Evolutionary conservation across 768 basidiomycete genomes (phyloP).

Genomic region (Trametes cubensis): DNA sequence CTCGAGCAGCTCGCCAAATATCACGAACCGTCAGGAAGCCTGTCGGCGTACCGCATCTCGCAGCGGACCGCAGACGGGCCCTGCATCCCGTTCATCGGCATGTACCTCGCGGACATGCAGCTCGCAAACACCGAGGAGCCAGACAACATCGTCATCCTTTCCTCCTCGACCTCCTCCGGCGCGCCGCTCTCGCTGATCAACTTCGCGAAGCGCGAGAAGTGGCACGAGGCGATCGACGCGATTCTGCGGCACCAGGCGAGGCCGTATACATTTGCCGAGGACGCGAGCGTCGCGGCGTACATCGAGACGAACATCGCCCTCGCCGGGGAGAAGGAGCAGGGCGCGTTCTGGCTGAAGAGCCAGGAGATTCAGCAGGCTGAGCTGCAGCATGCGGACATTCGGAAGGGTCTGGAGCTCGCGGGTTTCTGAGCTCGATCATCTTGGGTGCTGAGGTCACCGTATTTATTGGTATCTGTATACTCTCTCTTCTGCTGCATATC

Average conservation of each 20-base stretch:
- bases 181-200: constrained; percentile 41
- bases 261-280: constrained; percentile 51
- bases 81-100: constrained; percentile 69
- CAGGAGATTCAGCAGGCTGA: constrained; percentile 63
- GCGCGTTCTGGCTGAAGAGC: constrained; percentile 61
- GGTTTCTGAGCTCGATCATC: constrained; percentile 50
- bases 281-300: constrained; percentile 48
- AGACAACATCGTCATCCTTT: constrained; percentile 37
- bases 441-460: background rate
- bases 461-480: constrained; percentile 18
- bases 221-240: constrained; percentile 54
- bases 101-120: constrained; percentile 62
- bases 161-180: constrained; percentile 17
- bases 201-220: constrained; percentile 58
- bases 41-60: constrained; percentile 55
- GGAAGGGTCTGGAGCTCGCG: constrained; percentile 67
- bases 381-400: constrained; percentile 62
- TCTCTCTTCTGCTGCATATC: background rate
- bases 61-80: constrained; percentile 47
- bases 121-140: constrained; percentile 55
- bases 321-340: constrained; percentile 45
- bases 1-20: constrained; percentile 56
- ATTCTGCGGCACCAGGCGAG: constrained; percentile 62
- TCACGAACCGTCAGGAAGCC: constrained; percentile 62
- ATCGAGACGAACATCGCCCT: constrained; percentile 48